Conservation (phyloP, 2,329 filamentous ascomycete species). For the Phyllosticta citribraziliensis region DNA sequence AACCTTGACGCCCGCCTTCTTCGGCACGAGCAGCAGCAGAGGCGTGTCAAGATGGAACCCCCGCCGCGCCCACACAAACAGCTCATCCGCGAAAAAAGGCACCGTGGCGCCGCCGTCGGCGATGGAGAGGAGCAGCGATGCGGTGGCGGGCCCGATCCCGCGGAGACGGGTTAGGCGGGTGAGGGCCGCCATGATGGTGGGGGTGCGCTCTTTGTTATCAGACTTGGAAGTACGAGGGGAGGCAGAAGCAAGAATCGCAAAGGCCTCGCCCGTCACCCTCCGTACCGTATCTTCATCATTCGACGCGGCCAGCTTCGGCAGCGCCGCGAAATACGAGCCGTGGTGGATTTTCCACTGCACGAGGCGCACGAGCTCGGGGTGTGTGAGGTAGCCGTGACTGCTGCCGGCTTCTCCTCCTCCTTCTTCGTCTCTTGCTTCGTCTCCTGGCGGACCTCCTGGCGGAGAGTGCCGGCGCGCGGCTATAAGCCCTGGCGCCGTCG, state of each 20-base stretch:
- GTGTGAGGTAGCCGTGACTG: background rate
- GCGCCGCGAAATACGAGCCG: slow-evolving; percentile 40
- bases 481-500: slow-evolving; percentile 18
- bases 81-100: slow-evolving; percentile 74
- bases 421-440: too few relatives aligned
- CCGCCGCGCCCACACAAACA: slow-evolving; percentile 58
- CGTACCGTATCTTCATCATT: slow-evolving; percentile 45
- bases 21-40: slow-evolving; percentile 13
- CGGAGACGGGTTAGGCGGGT: slow-evolving; percentile 50
- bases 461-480: slow-evolving; percentile 7
- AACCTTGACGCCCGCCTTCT: slow-evolving; percentile 42
- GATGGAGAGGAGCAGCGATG: slow-evolving; percentile 61
- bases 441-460: too few relatives aligned
- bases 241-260: slow-evolving; percentile 22
- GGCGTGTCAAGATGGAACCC: too few relatives aligned
- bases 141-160: slow-evolving; percentile 71
- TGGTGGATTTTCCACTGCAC: slow-evolving; percentile 37
- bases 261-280: slow-evolving; percentile 43
- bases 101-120: slow-evolving; percentile 45
- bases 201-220: too few relatives aligned
- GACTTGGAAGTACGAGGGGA: too few relatives aligned
- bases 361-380: slow-evolving; percentile 21
- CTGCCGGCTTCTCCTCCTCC: too few relatives aligned
- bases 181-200: slow-evolving; percentile 30
- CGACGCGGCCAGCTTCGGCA: slow-evolving; percentile 41